phyloP scores from a whole-genome alignment of 73 alveolate genomes.

The Paramecium octaurelia region DNA sequence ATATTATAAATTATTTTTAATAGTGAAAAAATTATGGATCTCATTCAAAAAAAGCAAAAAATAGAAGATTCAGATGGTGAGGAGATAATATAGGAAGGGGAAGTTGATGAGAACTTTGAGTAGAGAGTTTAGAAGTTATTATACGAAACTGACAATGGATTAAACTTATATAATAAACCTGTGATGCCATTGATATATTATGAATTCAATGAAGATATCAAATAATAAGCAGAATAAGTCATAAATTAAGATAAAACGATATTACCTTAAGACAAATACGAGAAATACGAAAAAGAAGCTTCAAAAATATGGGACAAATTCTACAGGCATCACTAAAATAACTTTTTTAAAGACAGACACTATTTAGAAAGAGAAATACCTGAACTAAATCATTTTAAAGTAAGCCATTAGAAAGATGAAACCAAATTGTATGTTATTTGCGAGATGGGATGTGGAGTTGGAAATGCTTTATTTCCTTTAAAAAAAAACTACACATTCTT shows the following conservation, averaged over 20 bases:
- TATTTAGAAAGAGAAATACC: conserved; percentile 58
- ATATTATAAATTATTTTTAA: background rate
- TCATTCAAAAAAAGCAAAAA: background rate
- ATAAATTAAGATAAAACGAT: conserved; percentile 10
- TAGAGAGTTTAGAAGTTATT: background rate
- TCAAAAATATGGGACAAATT: conserved; percentile 53
- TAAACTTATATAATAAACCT: conserved; percentile 19
- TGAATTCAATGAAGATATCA: conserved; percentile 52
- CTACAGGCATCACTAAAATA: conserved; percentile 37
- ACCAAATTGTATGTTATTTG: background rate
- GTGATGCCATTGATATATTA: background rate
- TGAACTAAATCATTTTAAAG: conserved; percentile 33
- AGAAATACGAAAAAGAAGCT: conserved; percentile 40
- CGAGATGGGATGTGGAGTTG: conserved; percentile 63
- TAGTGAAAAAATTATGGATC: conserved; percentile 1
- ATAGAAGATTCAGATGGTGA: background rate
- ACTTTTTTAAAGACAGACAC: conserved; percentile 48
- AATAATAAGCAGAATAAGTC: conserved; percentile 34
- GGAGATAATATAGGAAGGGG: background rate
- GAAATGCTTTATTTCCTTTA: conserved; percentile 52
- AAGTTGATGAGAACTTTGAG: conserved; percentile 1
- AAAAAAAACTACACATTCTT: conserved; percentile 27
- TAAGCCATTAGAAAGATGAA: background rate
- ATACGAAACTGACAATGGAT: conserved; percentile 32
- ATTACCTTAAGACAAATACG: conserved; percentile 20